Conservation (phyloP, 495 filamentous ascomycete genomes). For the Tuber calosporum region DNA sequence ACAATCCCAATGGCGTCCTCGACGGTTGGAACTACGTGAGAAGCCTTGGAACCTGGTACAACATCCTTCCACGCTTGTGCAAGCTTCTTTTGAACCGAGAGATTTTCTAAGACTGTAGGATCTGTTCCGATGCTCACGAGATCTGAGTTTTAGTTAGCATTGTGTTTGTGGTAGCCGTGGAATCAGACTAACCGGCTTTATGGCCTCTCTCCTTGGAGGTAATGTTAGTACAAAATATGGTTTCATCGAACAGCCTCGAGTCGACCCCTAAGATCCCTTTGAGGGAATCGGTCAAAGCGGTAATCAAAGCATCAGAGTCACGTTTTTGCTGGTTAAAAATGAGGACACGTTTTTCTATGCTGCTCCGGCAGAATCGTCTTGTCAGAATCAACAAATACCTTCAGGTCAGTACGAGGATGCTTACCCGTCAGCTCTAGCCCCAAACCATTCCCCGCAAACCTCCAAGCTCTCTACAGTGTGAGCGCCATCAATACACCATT, state of each 20-base stretch:
- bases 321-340: constrained; percentile 96
- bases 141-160: constrained; percentile 47
- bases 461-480: constrained; percentile 85
- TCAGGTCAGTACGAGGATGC: not conserved
- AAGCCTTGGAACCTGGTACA: constrained; percentile 49
- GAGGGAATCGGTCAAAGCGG: constrained; percentile 45
- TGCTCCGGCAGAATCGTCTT: not conserved
- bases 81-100: constrained; percentile 68
- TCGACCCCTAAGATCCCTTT: constrained; percentile 42
- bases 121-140: constrained; percentile 71
- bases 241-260: constrained; percentile 62
- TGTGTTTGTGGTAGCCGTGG: not conserved
- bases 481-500: constrained; percentile 86
- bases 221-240: constrained; percentile 81
- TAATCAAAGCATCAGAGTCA: constrained; percentile 51
- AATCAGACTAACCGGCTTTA: constrained; percentile 45
- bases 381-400: not conserved
- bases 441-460: constrained; percentile 73
- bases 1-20: constrained; percentile 75
- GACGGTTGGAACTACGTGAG: constrained; percentile 65
- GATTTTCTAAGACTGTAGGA: constrained; percentile 55
- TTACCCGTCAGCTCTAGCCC: constrained; percentile 45
- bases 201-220: constrained; percentile 67
- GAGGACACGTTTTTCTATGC: constrained; percentile 53
- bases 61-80: constrained; percentile 59